phyloP scores from a whole-genome alignment of 331 rosid species.

The Quercus tomentella region DNA sequence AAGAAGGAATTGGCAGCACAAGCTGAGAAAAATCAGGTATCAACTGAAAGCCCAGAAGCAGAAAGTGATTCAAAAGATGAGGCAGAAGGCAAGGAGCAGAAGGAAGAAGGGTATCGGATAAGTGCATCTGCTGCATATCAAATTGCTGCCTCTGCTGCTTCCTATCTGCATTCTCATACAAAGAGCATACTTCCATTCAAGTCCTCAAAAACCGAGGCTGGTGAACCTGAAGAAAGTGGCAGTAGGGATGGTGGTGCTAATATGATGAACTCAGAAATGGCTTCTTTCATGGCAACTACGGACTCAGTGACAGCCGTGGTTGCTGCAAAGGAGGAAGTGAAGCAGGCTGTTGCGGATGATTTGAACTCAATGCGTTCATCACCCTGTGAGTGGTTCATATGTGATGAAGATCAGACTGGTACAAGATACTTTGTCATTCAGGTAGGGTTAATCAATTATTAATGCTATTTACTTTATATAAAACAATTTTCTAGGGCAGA shows the following conservation, averaged over 20 bases:
- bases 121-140: conserved; percentile 67
- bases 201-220: conserved; percentile 34
- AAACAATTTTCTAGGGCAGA: background rate
- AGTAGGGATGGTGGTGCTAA: conserved; percentile 24
- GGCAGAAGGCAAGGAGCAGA: conserved; percentile 32
- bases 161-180: conserved; percentile 73
- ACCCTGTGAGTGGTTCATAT: conserved; percentile 90
- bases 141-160: conserved; percentile 91
- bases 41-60: conserved; percentile 32
- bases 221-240: conserved; percentile 32
- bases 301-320: conserved; percentile 93
- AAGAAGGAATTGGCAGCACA: conserved; percentile 56
- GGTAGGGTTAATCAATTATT: conserved; percentile 30
- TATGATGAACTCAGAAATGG: conserved; percentile 57
- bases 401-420: conserved; percentile 71
- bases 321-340: conserved; percentile 97
- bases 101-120: conserved; percentile 38
- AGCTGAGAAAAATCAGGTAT: conserved; percentile 39
- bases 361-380: conserved; percentile 68
- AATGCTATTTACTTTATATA: background rate
- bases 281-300: conserved; percentile 81
- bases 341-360: conserved; percentile 94
- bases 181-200: conserved; percentile 73
- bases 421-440: conserved; percentile 81
- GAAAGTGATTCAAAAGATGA: conserved; percentile 26